Percentiles rank a stretch among this genome's conserved stretches.
phyloP scores from a whole-genome alignment of 2,329 filamentous ascomycete genomes.

The Neofusicoccum ribis region DNA sequence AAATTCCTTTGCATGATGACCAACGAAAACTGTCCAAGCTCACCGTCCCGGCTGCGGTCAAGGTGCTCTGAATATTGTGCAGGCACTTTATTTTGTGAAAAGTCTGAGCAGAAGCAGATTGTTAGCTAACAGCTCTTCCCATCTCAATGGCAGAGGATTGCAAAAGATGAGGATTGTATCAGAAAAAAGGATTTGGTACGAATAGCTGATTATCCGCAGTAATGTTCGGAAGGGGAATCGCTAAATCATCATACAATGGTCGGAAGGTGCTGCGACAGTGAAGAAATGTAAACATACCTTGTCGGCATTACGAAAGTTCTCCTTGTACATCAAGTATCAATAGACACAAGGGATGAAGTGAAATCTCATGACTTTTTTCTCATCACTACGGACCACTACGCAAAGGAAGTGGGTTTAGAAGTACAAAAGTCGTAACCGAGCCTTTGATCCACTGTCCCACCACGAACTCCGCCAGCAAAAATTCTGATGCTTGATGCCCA shows the following conservation, averaged over 20 bases:
- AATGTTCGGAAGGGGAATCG: constrained; percentile 11
- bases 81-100: too few relatives aligned
- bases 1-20: too few relatives aligned
- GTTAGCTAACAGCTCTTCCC: not conserved
- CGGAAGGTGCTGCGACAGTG: not conserved
- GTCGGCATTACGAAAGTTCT: not conserved
- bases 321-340: constrained; percentile 10
- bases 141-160: not conserved
- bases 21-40: too few relatives aligned
- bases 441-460: constrained; percentile 17
- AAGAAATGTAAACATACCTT: not conserved
- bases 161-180: not conserved
- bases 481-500: constrained; percentile 14
- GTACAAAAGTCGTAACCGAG: constrained; percentile 18
- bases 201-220: constrained; percentile 9
- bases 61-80: too few relatives aligned
- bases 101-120: not conserved
- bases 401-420: constrained; percentile 15
- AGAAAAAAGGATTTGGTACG: constrained; percentile 9
- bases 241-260: constrained; percentile 3
- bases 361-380: constrained; percentile 18
- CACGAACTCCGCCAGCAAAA: constrained; percentile 17
- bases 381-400: constrained; percentile 16
- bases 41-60: not conserved
- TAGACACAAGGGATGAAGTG: constrained; percentile 17